phyloP scores from a whole-genome alignment of 106 monocot genomes.

The Acanthochlamys bracteata region DNA sequence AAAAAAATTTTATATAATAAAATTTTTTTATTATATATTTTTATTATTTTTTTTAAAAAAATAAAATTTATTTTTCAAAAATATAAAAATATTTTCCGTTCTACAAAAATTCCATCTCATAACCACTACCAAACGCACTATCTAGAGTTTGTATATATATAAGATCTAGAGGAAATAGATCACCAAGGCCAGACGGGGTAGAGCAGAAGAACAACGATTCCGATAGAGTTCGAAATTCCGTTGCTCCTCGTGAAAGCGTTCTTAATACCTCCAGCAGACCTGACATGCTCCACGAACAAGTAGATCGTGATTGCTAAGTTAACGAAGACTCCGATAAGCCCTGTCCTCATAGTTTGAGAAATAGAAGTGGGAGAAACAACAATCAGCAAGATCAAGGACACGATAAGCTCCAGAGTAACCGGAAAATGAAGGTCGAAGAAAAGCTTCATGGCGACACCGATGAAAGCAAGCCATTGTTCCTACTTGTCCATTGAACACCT shows the following conservation, averaged over 20 bases:
- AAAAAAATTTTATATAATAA: no score
- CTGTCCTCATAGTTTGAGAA: constrained; percentile 35
- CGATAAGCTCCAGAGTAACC: constrained; percentile 78
- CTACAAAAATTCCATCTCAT: no score
- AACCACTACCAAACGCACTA: no score
- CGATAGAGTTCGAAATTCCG: constrained; percentile 70
- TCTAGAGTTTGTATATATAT: not conserved
- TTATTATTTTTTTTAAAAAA: no score
- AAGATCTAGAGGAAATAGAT: constrained; percentile 21
- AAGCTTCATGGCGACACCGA: constrained; percentile 63
- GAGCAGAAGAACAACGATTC: constrained; percentile 68
- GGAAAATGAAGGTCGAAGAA: constrained; percentile 79
- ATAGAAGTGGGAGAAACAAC: constrained; percentile 59
- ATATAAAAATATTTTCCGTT: no score
- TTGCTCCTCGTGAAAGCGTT: constrained; percentile 67
- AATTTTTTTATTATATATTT: no score
- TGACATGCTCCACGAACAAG: constrained; percentile 88
- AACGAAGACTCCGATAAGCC: constrained; percentile 27
- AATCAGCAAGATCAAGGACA: constrained; percentile 60
- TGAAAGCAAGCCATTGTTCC: constrained; percentile 88
- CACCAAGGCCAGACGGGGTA: constrained; percentile 77
- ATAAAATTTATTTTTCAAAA: no score
- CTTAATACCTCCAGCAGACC: constrained; percentile 76
- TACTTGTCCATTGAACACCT: constrained; percentile 58
- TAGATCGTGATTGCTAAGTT: constrained; percentile 65